Base-by-base conservation (phyloP, 768 basidiomycete species). In the Macrolepiota albuminosa region DNA sequence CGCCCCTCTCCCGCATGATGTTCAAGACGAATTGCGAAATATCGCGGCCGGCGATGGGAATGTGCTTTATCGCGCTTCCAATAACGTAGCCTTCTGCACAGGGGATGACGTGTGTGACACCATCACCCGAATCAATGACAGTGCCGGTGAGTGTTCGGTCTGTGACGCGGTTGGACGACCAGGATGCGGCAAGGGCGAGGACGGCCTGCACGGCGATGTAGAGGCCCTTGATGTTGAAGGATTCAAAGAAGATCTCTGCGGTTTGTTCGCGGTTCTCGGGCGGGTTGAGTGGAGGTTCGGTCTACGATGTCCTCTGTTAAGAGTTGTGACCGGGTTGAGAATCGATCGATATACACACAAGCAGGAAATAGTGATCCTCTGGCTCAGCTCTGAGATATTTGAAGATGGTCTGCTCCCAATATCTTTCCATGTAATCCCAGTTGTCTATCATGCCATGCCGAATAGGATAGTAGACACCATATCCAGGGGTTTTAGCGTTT, bases 391-490 rank as follows among this genome's bases (percentile, higher is more conserved):
- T 83, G 61, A 99, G 81, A 78, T 98, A 98, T 76, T 99, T 98
- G 87, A 98, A 99, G 83, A 98, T 98, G 64, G 90, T 93, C 80
- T 99, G 96, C 73, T 97, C 95, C 97, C 97, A 99, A 76, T 95
- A 98, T 33, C 95, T 82, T 73, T 98, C 96, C 95, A 98, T 98
- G 66, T 97, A 87, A 72, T 95, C 93, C 93, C 93, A 95, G 68
- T 97, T 97, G 63, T 97, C 95, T 69, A 97, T 96, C 89, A 92
- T 89, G 29, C 96, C 96, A 69, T 98, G 97, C 57, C 92, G 84
- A 69, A 98, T 98, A 14, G 97, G 97, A 73, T 98, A 98, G 73
- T 94, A 89, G 4, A 99, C 84, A 26, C 90, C 87, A 75, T 98
- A 99, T 2, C 90, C 90, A 0, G 89, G 90, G 0, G 96, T 98